These are phyloP conservation scores for Xylaria bambusicola DNA, from an alignment of 495 filamentous ascomycete genomes.

Conservation along the genomic window DNA sequence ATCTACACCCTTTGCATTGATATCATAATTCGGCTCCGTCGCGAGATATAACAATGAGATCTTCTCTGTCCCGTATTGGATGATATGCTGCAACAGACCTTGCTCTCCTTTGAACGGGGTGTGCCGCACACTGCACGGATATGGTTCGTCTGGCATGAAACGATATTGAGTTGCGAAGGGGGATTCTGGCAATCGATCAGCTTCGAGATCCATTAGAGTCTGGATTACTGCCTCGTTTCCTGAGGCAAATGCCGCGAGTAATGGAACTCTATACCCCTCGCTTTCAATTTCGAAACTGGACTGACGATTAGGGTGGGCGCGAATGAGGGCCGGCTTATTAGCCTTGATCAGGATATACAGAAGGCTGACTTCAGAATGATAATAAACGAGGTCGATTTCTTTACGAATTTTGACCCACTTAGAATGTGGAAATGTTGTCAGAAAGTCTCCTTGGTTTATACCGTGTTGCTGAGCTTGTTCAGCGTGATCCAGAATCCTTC, in stretches of 20 bases:
- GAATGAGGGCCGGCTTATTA: conserved; percentile 42
- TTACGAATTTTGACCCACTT: conserved; percentile 45
- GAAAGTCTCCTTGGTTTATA: conserved; percentile 41
- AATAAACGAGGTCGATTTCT: conserved; percentile 23
- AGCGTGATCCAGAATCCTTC: conserved; percentile 47
- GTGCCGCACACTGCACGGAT: not conserved
- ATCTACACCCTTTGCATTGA: not conserved
- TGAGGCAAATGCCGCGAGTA: conserved; percentile 47
- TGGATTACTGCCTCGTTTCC: not conserved
- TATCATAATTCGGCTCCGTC: not conserved
- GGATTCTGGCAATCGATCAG: not conserved
- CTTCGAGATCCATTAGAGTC: not conserved
- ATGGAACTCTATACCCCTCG: conserved; percentile 43
- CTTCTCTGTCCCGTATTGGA: not conserved
- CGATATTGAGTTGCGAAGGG: not conserved
- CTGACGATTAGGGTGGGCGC: conserved; percentile 17
- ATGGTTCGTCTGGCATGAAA: not conserved
- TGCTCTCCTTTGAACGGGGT: not conserved
- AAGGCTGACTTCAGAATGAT: conserved; percentile 38
- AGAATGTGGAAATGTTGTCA: conserved; percentile 35
- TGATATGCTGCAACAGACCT: not conserved
- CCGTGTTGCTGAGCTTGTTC: conserved; percentile 34
- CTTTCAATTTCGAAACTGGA: conserved; percentile 33
- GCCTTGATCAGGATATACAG: conserved; percentile 51
- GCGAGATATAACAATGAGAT: not conserved